Conservation (phyloP, 108 stramenopile species). For the Pelagomonas calceolata region DNA sequence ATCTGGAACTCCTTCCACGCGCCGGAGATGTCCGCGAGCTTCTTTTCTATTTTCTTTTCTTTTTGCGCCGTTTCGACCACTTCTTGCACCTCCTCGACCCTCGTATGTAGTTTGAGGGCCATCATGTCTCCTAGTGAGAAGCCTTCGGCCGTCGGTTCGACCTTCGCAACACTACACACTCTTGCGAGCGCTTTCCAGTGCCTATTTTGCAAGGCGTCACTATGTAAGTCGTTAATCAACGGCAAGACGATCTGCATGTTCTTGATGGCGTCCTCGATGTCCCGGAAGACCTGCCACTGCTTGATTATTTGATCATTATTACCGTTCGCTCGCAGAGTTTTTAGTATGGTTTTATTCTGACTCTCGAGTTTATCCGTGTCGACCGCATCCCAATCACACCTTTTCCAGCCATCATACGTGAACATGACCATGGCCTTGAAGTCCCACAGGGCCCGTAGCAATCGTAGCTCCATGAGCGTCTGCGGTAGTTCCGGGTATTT, state of each 20-base stretch:
- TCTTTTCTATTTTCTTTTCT: conserved; percentile 76
- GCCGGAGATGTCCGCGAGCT: conserved; percentile 61
- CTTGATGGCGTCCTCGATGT: conserved; percentile 65
- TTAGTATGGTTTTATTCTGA: conserved; percentile 62
- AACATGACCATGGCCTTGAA: conserved; percentile 51
- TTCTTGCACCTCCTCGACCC: conserved; percentile 62
- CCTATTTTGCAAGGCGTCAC: conserved; percentile 57
- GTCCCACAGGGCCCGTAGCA: conserved; percentile 64
- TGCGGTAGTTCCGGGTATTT: conserved; percentile 64
- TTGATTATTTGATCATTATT: conserved; percentile 51
- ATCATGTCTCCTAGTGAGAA: conserved; percentile 50
- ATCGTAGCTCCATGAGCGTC: conserved; percentile 56
- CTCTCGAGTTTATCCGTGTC: conserved; percentile 65
- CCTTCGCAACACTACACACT: conserved; percentile 56
- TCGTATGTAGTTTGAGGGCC: conserved; percentile 55
- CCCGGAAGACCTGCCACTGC: conserved; percentile 66
- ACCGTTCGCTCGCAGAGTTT: conserved; percentile 59
- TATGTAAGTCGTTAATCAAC: conserved; percentile 64
- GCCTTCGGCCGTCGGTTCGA: conserved; percentile 50
- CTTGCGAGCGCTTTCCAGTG: conserved; percentile 69
- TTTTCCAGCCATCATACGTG: conserved; percentile 52
- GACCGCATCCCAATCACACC: conserved; percentile 48
- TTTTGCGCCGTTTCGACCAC: conserved; percentile 75
- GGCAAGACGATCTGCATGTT: conserved; percentile 68
- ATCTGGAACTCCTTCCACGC: conserved; percentile 58